Evolutionary conservation across 495 filamentous ascomycete species (phyloP), one percentile per base, ranked within the genome.

Genomic region (Penicillium samsonianum): DNA sequence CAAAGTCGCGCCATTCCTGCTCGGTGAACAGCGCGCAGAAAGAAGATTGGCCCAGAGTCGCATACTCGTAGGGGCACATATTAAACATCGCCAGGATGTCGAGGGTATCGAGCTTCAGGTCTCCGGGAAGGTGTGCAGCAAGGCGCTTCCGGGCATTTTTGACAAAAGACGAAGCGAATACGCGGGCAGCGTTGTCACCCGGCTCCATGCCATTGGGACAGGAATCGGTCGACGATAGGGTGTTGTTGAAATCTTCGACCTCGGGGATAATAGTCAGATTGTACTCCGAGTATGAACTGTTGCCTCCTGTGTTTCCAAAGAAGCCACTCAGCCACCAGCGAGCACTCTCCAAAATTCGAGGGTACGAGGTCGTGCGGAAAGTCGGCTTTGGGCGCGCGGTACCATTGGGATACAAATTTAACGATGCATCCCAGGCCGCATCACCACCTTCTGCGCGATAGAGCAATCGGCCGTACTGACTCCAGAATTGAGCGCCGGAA

Each of bases 11-110:
- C 80, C 80, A 84, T 65, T 84, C 81, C 50, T 81, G 69, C 44
- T 78, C 79, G 20, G 80, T 84, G 65, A 85, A 84, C 5, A 84
- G 71, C 19, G 72, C 52, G 59, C 82, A 85, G 72, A 82, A 84
- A 2, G 70, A 62, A 0, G 68, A 75, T 16, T 26, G 50, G 19
- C 66, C 65, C 11, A 72, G 59, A 16, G 58, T 63, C 7, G 72
- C 65, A 52, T 63, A 62, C 31, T 77, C 74, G 40, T 74, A 77
- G 5, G 64, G 60, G 53, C 72, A 77, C 12, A 75, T 55, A 57
- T 69, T 75, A 33, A 86, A 80, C 46, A 84, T 81, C 14, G 75
- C 77, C 17, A 84, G 82, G 1, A 76, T 71, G 55, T 86, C 82
- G 9, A 65, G 53, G 3, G 78, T 33, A 0, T 75, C 79, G 57